A percentile compares a stretch with the other conserved stretches of the same genome.
Evolutionary conservation across 257 asterid genomes (phyloP).

Genomic region (Schizonepeta tenuifolia): DNA sequence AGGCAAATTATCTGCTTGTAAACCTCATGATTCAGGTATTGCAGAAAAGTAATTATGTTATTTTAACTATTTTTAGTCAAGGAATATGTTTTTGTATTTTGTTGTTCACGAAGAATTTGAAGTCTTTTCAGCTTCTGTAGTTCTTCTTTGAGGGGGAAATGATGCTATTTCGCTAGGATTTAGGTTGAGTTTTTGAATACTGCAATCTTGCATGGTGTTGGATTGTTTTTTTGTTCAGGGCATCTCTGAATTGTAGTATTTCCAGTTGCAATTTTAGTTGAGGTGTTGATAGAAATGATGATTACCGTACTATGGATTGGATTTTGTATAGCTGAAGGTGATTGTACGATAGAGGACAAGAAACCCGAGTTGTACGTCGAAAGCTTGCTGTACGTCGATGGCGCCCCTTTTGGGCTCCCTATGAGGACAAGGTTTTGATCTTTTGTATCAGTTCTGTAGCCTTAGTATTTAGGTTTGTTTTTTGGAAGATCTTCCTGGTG

Average conservation of each 20-base stretch:
- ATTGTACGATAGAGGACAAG: constrained; percentile 61
- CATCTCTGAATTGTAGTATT: constrained; percentile 2
- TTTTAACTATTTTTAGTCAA: background rate
- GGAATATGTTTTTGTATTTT: background rate
- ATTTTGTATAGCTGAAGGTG: constrained; percentile 57
- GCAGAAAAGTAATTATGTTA: background rate
- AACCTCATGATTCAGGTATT: constrained; percentile 65
- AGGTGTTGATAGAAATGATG: constrained; percentile 24
- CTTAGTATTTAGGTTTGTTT: background rate
- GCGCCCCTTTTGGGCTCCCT: constrained; percentile 98
- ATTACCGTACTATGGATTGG: constrained; percentile 20
- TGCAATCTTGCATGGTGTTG: constrained; percentile 17
- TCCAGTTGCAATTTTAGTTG: constrained; percentile 25
- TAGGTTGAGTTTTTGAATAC: constrained; percentile 8
- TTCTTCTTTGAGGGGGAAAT: background rate
- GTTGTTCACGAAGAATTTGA: background rate
- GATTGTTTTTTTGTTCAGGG: background rate
- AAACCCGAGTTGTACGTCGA: constrained; percentile 85
- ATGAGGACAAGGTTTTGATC: constrained; percentile 81
- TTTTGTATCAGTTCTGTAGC: constrained; percentile 4
- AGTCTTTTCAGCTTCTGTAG: constrained; percentile 20
- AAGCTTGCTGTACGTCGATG: constrained; percentile 82
- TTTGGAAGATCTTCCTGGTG: background rate
- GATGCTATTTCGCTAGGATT: background rate
- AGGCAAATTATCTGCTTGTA: constrained; percentile 62